Evolutionary conservation across 2,329 filamentous ascomycete species (phyloP).

Genomic region (Neodidymelliopsis sp.): DNA sequence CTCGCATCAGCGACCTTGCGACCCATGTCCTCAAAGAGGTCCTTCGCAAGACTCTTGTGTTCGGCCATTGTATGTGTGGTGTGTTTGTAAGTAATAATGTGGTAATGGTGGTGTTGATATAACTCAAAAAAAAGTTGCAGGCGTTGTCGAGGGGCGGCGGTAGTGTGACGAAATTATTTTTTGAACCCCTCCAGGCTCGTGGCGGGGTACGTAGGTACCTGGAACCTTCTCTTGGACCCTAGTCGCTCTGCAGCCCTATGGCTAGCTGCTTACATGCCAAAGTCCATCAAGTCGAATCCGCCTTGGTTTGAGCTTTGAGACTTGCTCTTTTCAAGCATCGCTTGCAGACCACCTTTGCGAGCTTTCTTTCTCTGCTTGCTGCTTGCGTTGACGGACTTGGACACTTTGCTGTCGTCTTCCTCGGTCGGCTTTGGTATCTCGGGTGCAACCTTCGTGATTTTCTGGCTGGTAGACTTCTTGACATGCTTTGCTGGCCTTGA

Average conservation of each 20-base stretch:
- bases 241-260: constrained; percentile 37
- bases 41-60: constrained; percentile 51
- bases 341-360: constrained; percentile 62
- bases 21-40: constrained; percentile 62
- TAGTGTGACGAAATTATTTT: constrained; percentile 39
- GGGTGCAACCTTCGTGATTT: not conserved
- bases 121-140: constrained; percentile 6
- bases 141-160: constrained; percentile 13
- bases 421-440: constrained; percentile 9
- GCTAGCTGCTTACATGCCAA: constrained; percentile 54
- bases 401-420: constrained; percentile 24
- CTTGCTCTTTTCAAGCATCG: constrained; percentile 59
- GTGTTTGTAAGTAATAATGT: not conserved
- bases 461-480: constrained; percentile 16
- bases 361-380: constrained; percentile 65
- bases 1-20: constrained; percentile 55
- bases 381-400: constrained; percentile 51
- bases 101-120: constrained; percentile 6
- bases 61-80: constrained; percentile 43
- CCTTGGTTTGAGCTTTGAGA: constrained; percentile 43
- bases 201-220: constrained; percentile 17
- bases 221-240: constrained; percentile 26
- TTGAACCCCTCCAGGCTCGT: constrained; percentile 20
- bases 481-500: constrained; percentile 29
- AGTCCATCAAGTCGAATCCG: constrained; percentile 61